Base-by-base conservation (phyloP, 345 rosid species). In the Isatis tinctoria region DNA sequence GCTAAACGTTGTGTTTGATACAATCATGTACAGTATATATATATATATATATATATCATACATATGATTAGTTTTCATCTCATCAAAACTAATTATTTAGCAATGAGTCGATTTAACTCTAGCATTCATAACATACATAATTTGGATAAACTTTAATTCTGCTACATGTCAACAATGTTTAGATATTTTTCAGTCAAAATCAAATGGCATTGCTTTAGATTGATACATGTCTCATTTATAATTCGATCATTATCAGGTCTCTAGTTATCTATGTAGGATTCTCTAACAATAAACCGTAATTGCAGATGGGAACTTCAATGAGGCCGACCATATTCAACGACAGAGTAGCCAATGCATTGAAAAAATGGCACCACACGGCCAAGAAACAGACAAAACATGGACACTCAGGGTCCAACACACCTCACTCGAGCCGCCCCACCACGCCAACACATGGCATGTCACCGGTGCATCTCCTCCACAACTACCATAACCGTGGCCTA, bases 251-350 rank as follows among this genome's bases (percentile, higher is more conserved):
- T 52, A 10, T 52, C 27, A 11, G 39, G 1, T n/a, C 26, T 27
- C 51, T 7, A 0, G 6, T 47, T 32, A 4, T 6, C 7, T 13
- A 48, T 37, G 11, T 51, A n/a, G 4, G 26, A 35, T 22, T 35
- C 28, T 51, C 54, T 52, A 18, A 69, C 69, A 60, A 16, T 60
- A 49, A n/a, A 43, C 10, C 20, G 65, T 76, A 32, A 58, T 10
- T 45, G 27, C 73, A 95, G 97, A 95, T 95, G 99, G 99, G 99
- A 33, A 80, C 94, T 0, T 81, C 87, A 69, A 95, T 95, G 97
- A 92, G 88, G 41, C 90, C 96, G 17, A 87, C 94, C 11, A 80
- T 95, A 62, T 95, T 95, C 79, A 85, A 92, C 28, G 94, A 92
- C 2, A 74, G 78, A 52, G 96, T 92, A 22, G 90, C 94, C 3